Percentiles rank a stretch among this genome's conserved stretches.
Conservation (phyloP, 179 eudicot genomes). For the Dionaea muscipula region DNA sequence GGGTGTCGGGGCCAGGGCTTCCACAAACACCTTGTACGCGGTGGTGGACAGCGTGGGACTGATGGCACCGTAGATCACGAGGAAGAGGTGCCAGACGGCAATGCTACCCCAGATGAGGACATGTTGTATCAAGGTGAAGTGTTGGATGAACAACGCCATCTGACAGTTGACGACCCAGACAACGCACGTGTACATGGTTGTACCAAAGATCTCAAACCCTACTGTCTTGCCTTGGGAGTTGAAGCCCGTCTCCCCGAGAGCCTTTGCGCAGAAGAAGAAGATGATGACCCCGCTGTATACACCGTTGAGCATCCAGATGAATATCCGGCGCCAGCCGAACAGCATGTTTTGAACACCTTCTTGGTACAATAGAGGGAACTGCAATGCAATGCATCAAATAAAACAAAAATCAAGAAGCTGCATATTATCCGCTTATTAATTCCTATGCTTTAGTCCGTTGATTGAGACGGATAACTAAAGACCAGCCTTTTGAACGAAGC, state of each 20-base stretch:
- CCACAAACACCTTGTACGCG: constrained; percentile 54
- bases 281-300: constrained; percentile 42
- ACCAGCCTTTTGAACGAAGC: too few species aligned
- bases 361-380: constrained; percentile 86
- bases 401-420: background rate
- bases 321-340: constrained; percentile 74
- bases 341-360: constrained; percentile 86
- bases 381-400: constrained; percentile 7
- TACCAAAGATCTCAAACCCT: constrained; percentile 52
- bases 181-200: constrained; percentile 67
- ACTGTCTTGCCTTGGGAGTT: constrained; percentile 34
- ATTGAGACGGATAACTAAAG: too few species aligned
- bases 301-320: constrained; percentile 90
- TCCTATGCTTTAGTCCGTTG: too few species aligned
- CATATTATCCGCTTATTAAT: too few species aligned
- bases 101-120: constrained; percentile 79
- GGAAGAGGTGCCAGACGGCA: constrained; percentile 57
- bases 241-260: constrained; percentile 41
- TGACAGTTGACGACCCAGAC: constrained; percentile 85
- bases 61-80: constrained; percentile 53
- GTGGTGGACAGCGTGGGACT: constrained; percentile 38
- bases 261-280: constrained; percentile 51
- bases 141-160: constrained; percentile 75
- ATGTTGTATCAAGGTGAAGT: constrained; percentile 80
- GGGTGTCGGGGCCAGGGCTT: constrained; percentile 47